Evolutionary conservation across 2,329 filamentous ascomycete genomes (phyloP).

Genomic region (Aspergillus sojae): DNA sequence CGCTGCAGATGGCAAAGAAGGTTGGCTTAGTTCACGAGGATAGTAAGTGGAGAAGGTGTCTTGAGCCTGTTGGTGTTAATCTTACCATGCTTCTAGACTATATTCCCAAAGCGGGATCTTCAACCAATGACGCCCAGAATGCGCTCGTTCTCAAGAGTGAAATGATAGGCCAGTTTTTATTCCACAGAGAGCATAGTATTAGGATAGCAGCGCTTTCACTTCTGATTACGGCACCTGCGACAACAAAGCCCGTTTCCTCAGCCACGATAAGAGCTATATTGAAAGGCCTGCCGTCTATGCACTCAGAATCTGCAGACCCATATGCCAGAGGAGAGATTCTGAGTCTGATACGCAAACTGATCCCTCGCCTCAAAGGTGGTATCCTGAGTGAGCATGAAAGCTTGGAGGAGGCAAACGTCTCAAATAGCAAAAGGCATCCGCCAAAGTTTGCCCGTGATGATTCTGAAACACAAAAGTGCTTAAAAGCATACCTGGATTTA

Average conservation of each 20-base stretch:
- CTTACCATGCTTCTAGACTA: constrained; percentile 27
- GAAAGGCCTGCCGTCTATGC: constrained; percentile 68
- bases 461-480: constrained; percentile 55
- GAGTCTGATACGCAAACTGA: constrained; percentile 72
- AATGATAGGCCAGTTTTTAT: constrained; percentile 41
- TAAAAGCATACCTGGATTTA: constrained; percentile 75
- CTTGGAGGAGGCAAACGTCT: constrained; percentile 26
- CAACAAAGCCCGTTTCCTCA: constrained; percentile 70
- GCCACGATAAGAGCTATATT: constrained; percentile 65
- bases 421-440: constrained; percentile 19
- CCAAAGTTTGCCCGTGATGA: constrained; percentile 52
- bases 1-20: constrained; percentile 73
- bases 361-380: constrained; percentile 72
- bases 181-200: constrained; percentile 62
- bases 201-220: constrained; percentile 81
- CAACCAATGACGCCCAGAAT: constrained; percentile 16
- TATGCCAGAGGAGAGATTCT: constrained; percentile 83
- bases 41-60: constrained; percentile 44
- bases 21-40: constrained; percentile 70
- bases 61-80: constrained; percentile 7
- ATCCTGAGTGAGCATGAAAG: constrained; percentile 46
- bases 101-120: constrained; percentile 23
- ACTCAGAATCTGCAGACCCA: constrained; percentile 78
- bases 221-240: constrained; percentile 73
- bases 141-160: constrained; percentile 38